Conservation (phyloP, 371 early-diverging fungal species). For the Antonospora locustae region DNA sequence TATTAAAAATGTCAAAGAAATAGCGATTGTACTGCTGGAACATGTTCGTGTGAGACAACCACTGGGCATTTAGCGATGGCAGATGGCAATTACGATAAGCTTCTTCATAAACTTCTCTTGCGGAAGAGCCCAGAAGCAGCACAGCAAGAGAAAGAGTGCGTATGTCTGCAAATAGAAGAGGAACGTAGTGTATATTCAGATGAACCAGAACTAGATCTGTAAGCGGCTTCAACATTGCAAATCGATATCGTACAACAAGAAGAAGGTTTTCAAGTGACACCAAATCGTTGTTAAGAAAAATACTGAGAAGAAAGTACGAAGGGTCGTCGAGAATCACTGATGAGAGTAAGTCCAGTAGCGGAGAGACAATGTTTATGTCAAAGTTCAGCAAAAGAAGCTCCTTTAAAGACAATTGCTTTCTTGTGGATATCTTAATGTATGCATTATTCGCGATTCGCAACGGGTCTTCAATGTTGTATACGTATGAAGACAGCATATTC, state of each 20-base stretch:
- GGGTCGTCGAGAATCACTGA: background rate
- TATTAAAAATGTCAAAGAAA: background rate
- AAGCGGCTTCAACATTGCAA: background rate
- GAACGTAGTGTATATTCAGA: background rate
- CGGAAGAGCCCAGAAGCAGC: background rate
- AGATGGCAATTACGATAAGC: background rate
- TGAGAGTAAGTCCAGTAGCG: background rate
- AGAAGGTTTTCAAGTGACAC: background rate
- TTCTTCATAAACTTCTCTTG: background rate
- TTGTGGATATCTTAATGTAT: too few relatives aligned
- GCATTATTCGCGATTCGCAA: too few relatives aligned
- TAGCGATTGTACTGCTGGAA: background rate
- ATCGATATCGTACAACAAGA: background rate
- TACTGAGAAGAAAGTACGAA: background rate
- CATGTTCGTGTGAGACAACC: background rate
- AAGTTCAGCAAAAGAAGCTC: too few relatives aligned
- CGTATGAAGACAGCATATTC: too few relatives aligned
- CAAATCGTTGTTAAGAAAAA: background rate
- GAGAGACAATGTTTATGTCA: too few relatives aligned
- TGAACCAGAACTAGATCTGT: background rate
- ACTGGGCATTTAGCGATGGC: background rate
- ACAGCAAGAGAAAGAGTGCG: background rate
- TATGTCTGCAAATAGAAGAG: background rate
- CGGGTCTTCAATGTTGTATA: too few relatives aligned
- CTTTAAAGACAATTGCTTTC: too few relatives aligned